Evolutionary conservation across 306 rosid species (phyloP).

Genomic region (Prunus campanulata): DNA sequence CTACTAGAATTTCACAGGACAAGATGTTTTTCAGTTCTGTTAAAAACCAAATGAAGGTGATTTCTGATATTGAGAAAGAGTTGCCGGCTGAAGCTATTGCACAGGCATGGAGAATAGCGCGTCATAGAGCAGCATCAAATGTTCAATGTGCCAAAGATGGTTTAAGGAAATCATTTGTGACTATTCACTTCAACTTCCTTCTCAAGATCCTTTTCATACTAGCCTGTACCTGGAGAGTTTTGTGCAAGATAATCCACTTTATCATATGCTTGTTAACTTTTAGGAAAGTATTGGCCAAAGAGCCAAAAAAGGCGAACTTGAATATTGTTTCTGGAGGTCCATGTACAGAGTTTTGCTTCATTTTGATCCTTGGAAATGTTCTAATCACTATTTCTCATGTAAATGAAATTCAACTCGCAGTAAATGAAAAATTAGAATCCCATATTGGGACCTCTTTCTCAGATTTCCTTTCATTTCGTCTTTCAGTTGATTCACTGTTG

Average conservation of each 20-base stretch:
- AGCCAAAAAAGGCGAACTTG: slow-evolving; percentile 37
- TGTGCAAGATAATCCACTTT: slow-evolving; percentile 31
- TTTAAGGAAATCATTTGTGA: slow-evolving; percentile 18
- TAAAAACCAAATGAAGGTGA: slow-evolving; percentile 53
- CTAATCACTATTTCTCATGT: slow-evolving; percentile 41
- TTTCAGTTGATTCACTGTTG: slow-evolving; percentile 49
- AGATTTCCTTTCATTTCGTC: slow-evolving; percentile 38
- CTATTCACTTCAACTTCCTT: slow-evolving; percentile 30
- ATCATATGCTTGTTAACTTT: slow-evolving; percentile 29
- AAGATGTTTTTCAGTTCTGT: slow-evolving; percentile 45
- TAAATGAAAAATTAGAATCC: slow-evolving; percentile 49
- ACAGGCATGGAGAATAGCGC: slow-evolving; percentile 77
- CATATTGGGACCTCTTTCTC: slow-evolving; percentile 46
- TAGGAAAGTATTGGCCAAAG: slow-evolving; percentile 28
- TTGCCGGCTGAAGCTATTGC: slow-evolving; percentile 74
- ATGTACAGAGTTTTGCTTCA: slow-evolving; percentile 40
- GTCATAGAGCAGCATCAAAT: slow-evolving; percentile 62
- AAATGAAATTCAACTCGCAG: slow-evolving; percentile 48
- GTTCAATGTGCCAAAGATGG: slow-evolving; percentile 28
- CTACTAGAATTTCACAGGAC: slow-evolving; percentile 43
- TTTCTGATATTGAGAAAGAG: slow-evolving; percentile 66
- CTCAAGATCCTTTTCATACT: slow-evolving; percentile 32
- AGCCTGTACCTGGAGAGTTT: slow-evolving; percentile 43
- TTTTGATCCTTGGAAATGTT: slow-evolving; percentile 63
- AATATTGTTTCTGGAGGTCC: slow-evolving; percentile 35